A percentile compares a stretch with the other conserved stretches of the same genome.
phyloP scores from a whole-genome alignment of 2,329 filamentous ascomycete species.

The Huntiella decipiens region DNA sequence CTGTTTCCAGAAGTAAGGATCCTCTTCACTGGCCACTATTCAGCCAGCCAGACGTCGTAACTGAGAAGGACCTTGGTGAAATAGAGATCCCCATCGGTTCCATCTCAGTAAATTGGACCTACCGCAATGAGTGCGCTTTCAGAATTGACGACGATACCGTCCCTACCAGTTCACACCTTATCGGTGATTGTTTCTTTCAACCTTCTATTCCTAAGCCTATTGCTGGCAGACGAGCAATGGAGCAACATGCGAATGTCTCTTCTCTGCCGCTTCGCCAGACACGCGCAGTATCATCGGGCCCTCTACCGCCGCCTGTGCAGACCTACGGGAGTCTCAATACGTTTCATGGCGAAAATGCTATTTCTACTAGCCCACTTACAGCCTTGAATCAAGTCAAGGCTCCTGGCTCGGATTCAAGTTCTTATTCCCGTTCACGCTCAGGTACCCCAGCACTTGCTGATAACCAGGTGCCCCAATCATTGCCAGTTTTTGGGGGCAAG shows the following conservation, averaged over 20 bases:
- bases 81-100: conserved; percentile 75
- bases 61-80: conserved; percentile 62
- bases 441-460: conserved; percentile 19
- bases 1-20: conserved; percentile 26
- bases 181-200: conserved; percentile 74
- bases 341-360: conserved; percentile 59
- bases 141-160: conserved; percentile 82
- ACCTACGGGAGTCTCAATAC: conserved; percentile 82
- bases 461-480: conserved; percentile 28
- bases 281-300: background rate
- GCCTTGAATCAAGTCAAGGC: conserved; percentile 52
- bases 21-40: conserved; percentile 52
- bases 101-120: conserved; percentile 63
- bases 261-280: background rate
- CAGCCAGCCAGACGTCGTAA: conserved; percentile 44
- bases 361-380: conserved; percentile 73
- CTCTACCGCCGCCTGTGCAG: conserved; percentile 23
- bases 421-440: conserved; percentile 29
- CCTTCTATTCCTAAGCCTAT: conserved; percentile 49
- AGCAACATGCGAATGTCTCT: conserved; percentile 1
- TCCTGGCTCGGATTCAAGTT: conserved; percentile 42
- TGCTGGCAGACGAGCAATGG: conserved; percentile 11
- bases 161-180: conserved; percentile 77
- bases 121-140: conserved; percentile 79
- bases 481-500: conserved; percentile 23